Evolutionary conservation across 2,329 filamentous ascomycete genomes (phyloP).

Genomic region (Verticillium klebahnii): DNA sequence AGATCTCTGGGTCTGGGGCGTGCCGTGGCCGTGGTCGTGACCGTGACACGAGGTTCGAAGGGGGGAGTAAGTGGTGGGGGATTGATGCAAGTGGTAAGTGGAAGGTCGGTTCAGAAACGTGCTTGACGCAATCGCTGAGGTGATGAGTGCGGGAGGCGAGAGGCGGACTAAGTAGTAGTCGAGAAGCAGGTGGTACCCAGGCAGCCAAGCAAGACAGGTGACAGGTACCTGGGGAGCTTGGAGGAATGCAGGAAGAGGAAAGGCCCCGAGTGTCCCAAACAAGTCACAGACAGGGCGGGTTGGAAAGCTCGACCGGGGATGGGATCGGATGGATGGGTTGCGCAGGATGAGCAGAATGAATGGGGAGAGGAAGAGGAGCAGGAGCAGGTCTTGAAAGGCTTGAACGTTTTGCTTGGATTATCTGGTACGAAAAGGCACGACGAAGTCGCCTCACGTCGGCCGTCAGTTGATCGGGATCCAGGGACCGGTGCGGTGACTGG

Average conservation of each 20-base stretch:
- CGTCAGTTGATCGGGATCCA: no score
- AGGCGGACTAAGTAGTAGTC: background rate
- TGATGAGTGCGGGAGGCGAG: slow-evolving; percentile 4
- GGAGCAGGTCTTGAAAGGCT: background rate
- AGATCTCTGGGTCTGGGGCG: background rate
- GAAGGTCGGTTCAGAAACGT: slow-evolving; percentile 7
- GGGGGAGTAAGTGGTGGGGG: background rate
- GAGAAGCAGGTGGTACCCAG: background rate
- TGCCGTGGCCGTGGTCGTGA: background rate
- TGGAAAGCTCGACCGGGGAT: background rate
- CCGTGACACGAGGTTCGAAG: slow-evolving; percentile 2
- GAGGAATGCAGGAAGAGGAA: background rate
- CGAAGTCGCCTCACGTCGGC: no score
- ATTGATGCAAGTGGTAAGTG: slow-evolving; percentile 2
- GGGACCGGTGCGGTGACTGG: no score
- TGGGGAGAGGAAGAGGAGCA: background rate
- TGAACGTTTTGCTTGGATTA: background rate
- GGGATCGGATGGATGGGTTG: no score
- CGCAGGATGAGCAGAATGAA: background rate
- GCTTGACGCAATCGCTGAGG: slow-evolving; percentile 13
- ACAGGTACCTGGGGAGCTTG: background rate
- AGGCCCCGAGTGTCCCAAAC: background rate
- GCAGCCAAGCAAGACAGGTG: background rate
- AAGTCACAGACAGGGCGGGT: background rate
- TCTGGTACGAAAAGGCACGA: no score